These are phyloP conservation scores for Fusarium sp. DNA, from an alignment of 2,329 filamentous ascomycete genomes.

Conservation along the genomic window DNA sequence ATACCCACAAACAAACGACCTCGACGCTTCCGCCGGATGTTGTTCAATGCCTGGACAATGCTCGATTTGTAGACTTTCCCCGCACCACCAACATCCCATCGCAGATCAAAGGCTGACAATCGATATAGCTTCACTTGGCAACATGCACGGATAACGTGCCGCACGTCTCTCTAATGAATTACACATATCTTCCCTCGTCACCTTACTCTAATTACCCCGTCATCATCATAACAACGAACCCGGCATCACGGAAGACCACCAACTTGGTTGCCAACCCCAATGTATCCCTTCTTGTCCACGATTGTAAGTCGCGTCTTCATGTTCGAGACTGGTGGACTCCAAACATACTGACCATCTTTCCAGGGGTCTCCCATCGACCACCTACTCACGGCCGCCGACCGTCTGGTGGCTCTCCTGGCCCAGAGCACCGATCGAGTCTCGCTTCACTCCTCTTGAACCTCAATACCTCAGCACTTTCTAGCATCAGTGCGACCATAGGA, in stretches of 20 bases:
- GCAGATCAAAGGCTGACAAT: constrained; percentile 12
- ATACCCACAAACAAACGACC: constrained; percentile 77
- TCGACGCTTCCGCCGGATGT: constrained; percentile 84
- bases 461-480: constrained; percentile 87
- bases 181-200: constrained; percentile 90
- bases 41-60: constrained; percentile 90
- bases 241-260: constrained; percentile 80
- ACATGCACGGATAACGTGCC: constrained; percentile 87
- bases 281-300: constrained; percentile 95
- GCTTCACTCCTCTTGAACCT: constrained; percentile 88
- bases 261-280: constrained; percentile 87
- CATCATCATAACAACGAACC: constrained; percentile 94
- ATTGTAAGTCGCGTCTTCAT: constrained; percentile 65
- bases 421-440: constrained; percentile 76
- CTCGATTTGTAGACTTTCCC: constrained; percentile 79
- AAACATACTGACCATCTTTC: constrained; percentile 12
- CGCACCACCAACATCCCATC: constrained; percentile 19
- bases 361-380: constrained; percentile 89
- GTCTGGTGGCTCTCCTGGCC: constrained; percentile 72
- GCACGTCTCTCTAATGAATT: constrained; percentile 98
- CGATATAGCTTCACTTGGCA: constrained; percentile 86
- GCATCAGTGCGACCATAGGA: constrained; percentile 93
- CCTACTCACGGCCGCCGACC: constrained; percentile 74
- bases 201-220: constrained; percentile 77
- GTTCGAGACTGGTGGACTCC: not conserved